Conservation (phyloP, 2,329 filamentous ascomycete species). For the Aureobasidium subglaciale region DNA sequence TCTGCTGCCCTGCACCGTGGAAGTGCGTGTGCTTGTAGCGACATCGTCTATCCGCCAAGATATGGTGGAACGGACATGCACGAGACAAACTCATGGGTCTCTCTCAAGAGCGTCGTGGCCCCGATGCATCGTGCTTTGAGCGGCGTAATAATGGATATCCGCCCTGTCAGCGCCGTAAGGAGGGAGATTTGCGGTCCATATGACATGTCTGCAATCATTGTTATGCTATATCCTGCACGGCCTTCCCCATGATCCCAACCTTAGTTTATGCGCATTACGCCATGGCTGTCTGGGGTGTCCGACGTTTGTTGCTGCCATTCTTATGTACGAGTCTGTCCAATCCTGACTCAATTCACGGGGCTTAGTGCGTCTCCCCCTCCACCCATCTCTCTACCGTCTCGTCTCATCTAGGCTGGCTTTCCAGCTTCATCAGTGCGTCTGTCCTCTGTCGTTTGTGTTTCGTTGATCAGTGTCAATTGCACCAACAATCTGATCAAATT, state of each 20-base stretch:
- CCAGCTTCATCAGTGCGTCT: slow-evolving; percentile 5
- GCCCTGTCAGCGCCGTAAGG: slow-evolving; percentile 12
- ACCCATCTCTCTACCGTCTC: not conserved
- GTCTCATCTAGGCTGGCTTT: slow-evolving; percentile 10
- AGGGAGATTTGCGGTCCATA: slow-evolving; percentile 9
- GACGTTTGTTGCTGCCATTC: slow-evolving; percentile 7
- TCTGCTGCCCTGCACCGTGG: not conserved
- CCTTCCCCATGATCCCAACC: slow-evolving; percentile 10
- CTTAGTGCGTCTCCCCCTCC: not conserved
- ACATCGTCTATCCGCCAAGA: slow-evolving; percentile 9
- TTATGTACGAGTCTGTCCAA: slow-evolving; percentile 11
- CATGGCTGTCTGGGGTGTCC: slow-evolving; percentile 13
- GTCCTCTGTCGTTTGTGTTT: not conserved
- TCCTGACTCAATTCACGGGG: slow-evolving; percentile 1
- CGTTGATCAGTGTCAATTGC: not conserved
- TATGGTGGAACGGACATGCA: slow-evolving; percentile 5
- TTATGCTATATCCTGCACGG: slow-evolving; percentile 6
- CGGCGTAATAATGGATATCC: not conserved
- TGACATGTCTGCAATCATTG: slow-evolving; percentile 12
- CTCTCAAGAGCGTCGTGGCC: not conserved
- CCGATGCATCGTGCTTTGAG: slow-evolving; percentile 3
- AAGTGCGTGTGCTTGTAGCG: slow-evolving; percentile 6
- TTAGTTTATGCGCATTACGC: slow-evolving; percentile 13
- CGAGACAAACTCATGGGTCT: slow-evolving; percentile 5
- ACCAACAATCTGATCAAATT: not conserved